These are phyloP conservation scores for Dioscorea dumetorum DNA, from an alignment of 106 monocot genomes.

Conservation along the genomic window DNA sequence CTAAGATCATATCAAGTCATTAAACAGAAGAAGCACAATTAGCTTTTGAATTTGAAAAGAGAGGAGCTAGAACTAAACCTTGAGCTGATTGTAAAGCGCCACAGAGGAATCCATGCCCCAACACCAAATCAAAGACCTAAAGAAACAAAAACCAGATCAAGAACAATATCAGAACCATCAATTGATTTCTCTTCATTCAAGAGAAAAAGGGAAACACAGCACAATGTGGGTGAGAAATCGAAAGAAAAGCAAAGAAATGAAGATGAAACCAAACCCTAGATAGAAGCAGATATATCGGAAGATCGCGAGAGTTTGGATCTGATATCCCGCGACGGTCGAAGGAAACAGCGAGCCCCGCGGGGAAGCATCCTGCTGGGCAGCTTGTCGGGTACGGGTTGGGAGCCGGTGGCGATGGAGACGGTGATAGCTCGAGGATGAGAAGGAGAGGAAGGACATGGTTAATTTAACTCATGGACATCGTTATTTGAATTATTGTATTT, in stretches of 20 bases:
- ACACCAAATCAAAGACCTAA: no score
- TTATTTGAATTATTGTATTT: no score
- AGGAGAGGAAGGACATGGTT: no score
- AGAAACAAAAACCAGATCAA: not conserved
- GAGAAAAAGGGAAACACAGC: not conserved
- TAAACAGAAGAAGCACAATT: no score
- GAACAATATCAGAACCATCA: not conserved
- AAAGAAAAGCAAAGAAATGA: not conserved
- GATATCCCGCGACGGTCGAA: not conserved
- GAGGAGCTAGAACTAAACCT: conserved; percentile 26
- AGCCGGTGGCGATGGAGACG: no score
- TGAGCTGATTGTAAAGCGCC: conserved; percentile 54
- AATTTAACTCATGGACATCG: no score
- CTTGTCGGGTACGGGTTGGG: not conserved
- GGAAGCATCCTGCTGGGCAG: not conserved
- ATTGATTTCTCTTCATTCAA: not conserved
- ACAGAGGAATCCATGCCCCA: conserved; percentile 28
- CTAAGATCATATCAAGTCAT: no score
- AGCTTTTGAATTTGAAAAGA: not conserved
- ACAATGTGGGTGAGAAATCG: not conserved
- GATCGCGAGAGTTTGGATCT: not conserved
- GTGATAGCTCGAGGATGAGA: no score
- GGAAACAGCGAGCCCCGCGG: not conserved
- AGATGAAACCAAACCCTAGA: not conserved
- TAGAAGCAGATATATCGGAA: not conserved